These are phyloP conservation scores for Geoglossum cookeanum DNA, from an alignment of 2,329 filamentous ascomycete genomes.

Conservation along the genomic window DNA sequence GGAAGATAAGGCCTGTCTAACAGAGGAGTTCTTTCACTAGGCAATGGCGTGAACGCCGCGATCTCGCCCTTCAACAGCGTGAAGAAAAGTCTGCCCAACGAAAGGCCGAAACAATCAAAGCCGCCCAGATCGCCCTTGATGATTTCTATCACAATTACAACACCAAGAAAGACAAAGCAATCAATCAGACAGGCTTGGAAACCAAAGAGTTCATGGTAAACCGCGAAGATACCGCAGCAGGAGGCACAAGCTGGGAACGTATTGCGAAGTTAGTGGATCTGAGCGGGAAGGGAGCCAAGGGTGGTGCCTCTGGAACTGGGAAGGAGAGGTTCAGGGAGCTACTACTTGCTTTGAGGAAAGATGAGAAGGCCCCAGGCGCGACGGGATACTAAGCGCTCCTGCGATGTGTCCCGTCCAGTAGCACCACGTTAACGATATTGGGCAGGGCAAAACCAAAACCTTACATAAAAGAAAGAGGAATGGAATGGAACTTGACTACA, in stretches of 20 bases:
- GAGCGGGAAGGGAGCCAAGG: conserved; percentile 76
- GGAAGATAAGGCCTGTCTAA: neutral
- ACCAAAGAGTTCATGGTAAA: conserved; percentile 80
- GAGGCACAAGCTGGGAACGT: conserved; percentile 95
- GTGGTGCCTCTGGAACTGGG: conserved; percentile 73
- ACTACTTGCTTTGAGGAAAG: conserved; percentile 72
- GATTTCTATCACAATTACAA: conserved; percentile 99
- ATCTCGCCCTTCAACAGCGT: conserved; percentile 64
- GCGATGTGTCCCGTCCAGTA: no score
- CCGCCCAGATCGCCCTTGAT: conserved; percentile 86
- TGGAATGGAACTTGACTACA: conserved; percentile 3
- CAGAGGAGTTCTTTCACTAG: conserved; percentile 16
- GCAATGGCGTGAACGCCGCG: conserved; percentile 80
- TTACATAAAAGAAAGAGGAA: no score
- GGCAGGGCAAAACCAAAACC: no score
- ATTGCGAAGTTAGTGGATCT: conserved; percentile 96
- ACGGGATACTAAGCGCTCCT: conserved; percentile 22
- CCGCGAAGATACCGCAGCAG: conserved; percentile 81
- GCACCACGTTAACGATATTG: neutral
- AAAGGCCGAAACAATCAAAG: conserved; percentile 69
- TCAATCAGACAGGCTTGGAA: conserved; percentile 73
- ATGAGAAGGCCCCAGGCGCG: conserved; percentile 60
- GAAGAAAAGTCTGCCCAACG: conserved; percentile 66
- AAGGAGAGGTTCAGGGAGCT: conserved; percentile 94
- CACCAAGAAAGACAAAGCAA: conserved; percentile 86